Evolutionary conservation across 2,329 filamentous ascomycete species (phyloP).

Genomic region (Monosporascus sp.): DNA sequence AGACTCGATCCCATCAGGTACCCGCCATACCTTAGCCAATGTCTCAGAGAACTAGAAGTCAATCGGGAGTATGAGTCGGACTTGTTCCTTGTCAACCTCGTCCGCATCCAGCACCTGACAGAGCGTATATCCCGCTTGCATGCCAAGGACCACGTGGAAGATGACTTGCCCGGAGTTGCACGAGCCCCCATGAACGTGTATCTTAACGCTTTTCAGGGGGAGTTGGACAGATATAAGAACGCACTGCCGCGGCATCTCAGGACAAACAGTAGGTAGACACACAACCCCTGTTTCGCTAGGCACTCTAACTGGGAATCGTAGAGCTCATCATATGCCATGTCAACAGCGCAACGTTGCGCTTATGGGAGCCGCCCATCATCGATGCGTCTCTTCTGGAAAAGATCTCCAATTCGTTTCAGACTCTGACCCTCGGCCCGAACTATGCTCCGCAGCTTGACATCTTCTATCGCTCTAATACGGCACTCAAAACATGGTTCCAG

Average conservation of each 20-base stretch:
- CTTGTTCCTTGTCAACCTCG: slow-evolving; percentile 37
- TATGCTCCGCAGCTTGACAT: slow-evolving; percentile 40
- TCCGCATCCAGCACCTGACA: slow-evolving; percentile 44
- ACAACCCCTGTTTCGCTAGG: background rate
- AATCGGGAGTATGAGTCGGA: slow-evolving; percentile 43
- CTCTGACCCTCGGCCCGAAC: slow-evolving; percentile 27
- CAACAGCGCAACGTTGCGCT: slow-evolving; percentile 35
- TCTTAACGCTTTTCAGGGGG: slow-evolving; percentile 39
- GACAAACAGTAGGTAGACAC: slow-evolving; percentile 31
- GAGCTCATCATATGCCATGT: slow-evolving; percentile 36
- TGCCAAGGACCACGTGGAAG: slow-evolving; percentile 26
- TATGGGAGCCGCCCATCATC: slow-evolving; percentile 44
- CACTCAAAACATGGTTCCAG: slow-evolving; percentile 45
- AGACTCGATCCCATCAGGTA: slow-evolving; percentile 46
- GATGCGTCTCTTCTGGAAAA: slow-evolving; percentile 35
- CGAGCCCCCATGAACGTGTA: slow-evolving; percentile 40
- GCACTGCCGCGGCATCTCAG: slow-evolving; percentile 30
- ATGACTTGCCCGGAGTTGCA: slow-evolving; percentile 29
- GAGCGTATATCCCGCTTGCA: slow-evolving; percentile 44
- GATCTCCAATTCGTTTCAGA: slow-evolving; percentile 38
- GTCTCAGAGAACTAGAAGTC: slow-evolving; percentile 39
- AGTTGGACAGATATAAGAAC: slow-evolving; percentile 37
- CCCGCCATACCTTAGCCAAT: slow-evolving; percentile 47
- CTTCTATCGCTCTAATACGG: slow-evolving; percentile 43
- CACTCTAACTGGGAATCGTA: slow-evolving; percentile 11